These are phyloP conservation scores for Centella asiatica DNA, from an alignment of 129 eudicot genomes.

Conservation along the genomic window DNA sequence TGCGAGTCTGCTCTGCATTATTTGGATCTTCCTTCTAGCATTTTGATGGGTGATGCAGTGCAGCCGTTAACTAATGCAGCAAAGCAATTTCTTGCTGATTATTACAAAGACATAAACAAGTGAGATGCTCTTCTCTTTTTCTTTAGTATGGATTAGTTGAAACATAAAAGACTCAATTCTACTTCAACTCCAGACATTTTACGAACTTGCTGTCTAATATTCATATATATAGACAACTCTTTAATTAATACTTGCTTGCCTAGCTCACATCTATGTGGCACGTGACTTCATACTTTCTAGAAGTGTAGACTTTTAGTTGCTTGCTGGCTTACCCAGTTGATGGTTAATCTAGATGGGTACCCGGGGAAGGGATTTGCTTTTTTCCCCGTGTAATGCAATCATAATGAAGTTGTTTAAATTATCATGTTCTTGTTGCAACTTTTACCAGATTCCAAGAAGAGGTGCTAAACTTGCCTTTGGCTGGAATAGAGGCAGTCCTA, in stretches of 20 bases:
- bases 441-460: constrained; percentile 47
- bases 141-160: neutral
- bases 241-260: neutral
- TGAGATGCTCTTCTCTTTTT: constrained; percentile 23
- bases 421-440: neutral
- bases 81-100: constrained; percentile 49
- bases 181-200: neutral
- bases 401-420: neutral
- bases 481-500: constrained; percentile 61
- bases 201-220: neutral
- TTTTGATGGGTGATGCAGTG: constrained; percentile 63
- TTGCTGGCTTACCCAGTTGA: neutral
- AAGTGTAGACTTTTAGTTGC: neutral
- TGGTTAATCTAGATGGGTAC: neutral
- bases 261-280: neutral
- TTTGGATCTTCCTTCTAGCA: constrained; percentile 61
- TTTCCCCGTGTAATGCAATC: neutral
- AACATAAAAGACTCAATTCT: no score
- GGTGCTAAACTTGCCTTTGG: constrained; percentile 53
- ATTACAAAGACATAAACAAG: constrained; percentile 71
- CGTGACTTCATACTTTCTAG: no score
- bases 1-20: constrained; percentile 63
- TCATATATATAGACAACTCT: neutral
- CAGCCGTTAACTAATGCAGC: constrained; percentile 64
- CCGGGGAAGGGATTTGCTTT: neutral